Base-by-base conservation (phyloP, 306 rosid species). In the Carpinus fangiana region DNA sequence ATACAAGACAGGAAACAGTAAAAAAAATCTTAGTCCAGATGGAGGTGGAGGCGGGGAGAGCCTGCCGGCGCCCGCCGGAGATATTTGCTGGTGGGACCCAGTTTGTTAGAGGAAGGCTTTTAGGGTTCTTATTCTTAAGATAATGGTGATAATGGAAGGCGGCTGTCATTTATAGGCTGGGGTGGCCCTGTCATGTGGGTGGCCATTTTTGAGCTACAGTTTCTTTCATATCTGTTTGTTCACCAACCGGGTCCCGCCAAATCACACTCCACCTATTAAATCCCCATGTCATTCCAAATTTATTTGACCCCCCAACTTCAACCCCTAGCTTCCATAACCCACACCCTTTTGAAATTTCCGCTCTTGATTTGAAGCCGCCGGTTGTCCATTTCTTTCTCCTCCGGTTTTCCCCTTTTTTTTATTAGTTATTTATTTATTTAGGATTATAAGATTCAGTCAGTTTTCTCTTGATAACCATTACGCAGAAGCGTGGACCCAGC, bases 241-340 rank as follows among this genome's bases (percentile, higher is more conserved):
- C 82, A 87, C 87, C 91, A 86, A 87, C 76, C 56, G 12, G 96
- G 92, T 12, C 91, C 59, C 84, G 78, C 86, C 85, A 71, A 78
- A 79, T 77, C 80, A 53, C 74, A 14, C 70, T 56, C 76, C 71
- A 21, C 74, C 3, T 74, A 74, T 83, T 57, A n/a, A 46, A 78
- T 51, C 70, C 45, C 70, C 45, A 53, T 2, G 23, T 12, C 34
- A 47, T 4, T 51, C 62, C 82, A 50, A 56, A 14, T 77, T 74
- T 46, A 7, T 48, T 70, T 54, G 38, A 74, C 38, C 65, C 70
- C 34, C 34, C 12, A 54, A 43, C 36, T 54, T 41, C 57, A 47
- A 11, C 47, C 8, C 47, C 5, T 18, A 7, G 38, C 41, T 10
- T 34, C 28, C 0, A 36, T 69, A 5, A 65, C 38, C 48, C 31